Base-by-base conservation (phyloP, 2,329 filamentous ascomycete species). In the Aspergillus sp. region DNA sequence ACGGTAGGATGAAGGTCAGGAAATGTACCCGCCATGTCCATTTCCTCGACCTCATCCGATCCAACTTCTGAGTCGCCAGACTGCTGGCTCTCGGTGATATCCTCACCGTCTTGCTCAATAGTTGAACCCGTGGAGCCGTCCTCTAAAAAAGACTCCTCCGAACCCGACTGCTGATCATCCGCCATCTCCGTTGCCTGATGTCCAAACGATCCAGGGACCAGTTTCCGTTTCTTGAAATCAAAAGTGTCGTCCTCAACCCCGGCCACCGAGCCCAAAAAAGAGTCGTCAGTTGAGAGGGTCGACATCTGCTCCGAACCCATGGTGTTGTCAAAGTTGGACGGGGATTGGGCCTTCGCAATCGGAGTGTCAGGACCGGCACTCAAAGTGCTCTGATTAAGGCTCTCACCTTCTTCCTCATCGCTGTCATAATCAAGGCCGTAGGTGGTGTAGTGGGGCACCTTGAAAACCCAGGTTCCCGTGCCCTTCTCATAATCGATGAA, bases 371-470 rank as follows among this genome's bases (percentile, higher is more conserved):
- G 79, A 59, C 71, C 76, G 61, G 71, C 74, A 71, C 75, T 79
- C 50, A 80, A 68, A 56, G 74, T 76, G 71, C 78, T 81, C 65
- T 78, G 75, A 52, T 74, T 73, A 76, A 76, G 65, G 76, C 70
- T 67, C 73, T 77, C 73, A 56, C 79, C 78, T 62, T 84, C 84
- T 6, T 78, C 78, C 44, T 87, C 85, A 47, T 89, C 87, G 23
- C 90, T 87, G 42, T 91, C 89, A 48, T 89, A 90, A 58, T 93
- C 88, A 49, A 97, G 80, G 38, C 89, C 92, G 67, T 99, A 99
- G 1, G 91, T 96, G 1, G 93, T 97, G 71, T 95, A 99, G 71
- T 99, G 94, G 65, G 93, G 86, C n/a, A 99, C 94, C 9, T 80
- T 85, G 76, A 99, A 99, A 13, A 84, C 83, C 95, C 95, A 99